Evolutionary conservation across 768 basidiomycete genomes (phyloP).

Genomic region (Panaeolus cyanescens): DNA sequence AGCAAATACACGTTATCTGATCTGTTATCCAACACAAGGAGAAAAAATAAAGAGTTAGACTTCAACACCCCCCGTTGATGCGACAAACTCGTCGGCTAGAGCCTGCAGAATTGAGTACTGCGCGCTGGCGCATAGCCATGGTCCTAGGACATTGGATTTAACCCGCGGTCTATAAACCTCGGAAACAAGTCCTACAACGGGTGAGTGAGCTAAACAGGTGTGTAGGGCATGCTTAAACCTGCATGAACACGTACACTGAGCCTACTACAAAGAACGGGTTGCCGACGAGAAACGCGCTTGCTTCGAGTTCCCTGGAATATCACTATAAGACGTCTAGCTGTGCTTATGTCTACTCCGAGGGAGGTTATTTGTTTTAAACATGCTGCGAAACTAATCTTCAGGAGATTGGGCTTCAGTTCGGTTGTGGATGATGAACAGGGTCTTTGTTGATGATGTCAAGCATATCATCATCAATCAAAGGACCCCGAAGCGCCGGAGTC

Average conservation of each 20-base stretch:
- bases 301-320: conserved; percentile 16
- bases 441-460: no score
- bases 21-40: neutral
- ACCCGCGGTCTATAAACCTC: neutral
- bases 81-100: neutral
- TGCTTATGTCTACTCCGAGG: neutral
- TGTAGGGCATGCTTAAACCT: neutral
- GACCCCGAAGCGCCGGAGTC: neutral
- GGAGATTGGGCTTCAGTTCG: neutral
- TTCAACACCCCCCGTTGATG: conserved; percentile 1
- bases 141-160: neutral
- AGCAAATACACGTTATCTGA: neutral
- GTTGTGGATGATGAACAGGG: neutral
- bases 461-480: neutral
- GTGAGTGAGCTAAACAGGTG: neutral
- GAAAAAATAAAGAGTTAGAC: neutral
- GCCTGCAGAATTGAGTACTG: neutral
- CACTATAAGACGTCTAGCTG: neutral
- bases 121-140: neutral
- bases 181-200: neutral
- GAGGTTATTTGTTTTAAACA: neutral
- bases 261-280: neutral
- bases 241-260: neutral
- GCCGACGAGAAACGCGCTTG: conserved; percentile 5
- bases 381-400: neutral